These are phyloP conservation scores for Leishmania lainsoni DNA, from an alignment of 208 protist genomes.

Conservation along the genomic window DNA sequence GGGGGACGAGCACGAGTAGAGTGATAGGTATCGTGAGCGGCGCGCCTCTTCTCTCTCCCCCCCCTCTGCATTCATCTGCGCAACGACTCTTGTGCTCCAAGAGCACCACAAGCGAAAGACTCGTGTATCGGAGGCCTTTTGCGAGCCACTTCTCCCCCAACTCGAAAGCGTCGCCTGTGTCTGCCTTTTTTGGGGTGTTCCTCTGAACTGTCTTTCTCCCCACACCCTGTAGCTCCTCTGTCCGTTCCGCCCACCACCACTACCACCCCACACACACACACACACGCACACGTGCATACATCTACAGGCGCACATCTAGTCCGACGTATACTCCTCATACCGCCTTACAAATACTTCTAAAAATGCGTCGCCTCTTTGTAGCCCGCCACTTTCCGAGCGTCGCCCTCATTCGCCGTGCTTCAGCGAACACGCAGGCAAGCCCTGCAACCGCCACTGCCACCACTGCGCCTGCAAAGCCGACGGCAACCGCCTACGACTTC, in stretches of 20 bases:
- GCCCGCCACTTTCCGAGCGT: slow-evolving; percentile 18
- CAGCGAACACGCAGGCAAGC: slow-evolving; percentile 8
- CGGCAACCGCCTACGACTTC: slow-evolving; percentile 52
- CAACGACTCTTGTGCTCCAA: not conserved
- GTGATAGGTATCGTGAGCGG: not conserved
- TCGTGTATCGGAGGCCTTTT: not conserved
- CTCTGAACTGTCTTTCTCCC: not conserved
- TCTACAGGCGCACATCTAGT: not conserved
- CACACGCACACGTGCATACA: not conserved
- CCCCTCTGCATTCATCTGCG: not conserved
- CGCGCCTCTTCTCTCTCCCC: not conserved
- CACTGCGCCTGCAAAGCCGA: slow-evolving; percentile 19
- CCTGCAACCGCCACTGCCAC: not conserved
- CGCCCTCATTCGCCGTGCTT: slow-evolving; percentile 1
- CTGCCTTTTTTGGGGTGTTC: not conserved
- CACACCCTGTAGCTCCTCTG: not conserved
- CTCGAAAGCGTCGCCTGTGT: too few species aligned
- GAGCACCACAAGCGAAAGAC: not conserved
- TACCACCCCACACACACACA: not conserved
- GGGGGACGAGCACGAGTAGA: not conserved
- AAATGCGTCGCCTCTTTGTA: slow-evolving; percentile 48
- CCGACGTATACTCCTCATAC: not conserved
- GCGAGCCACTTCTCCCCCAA: not conserved
- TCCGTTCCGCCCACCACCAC: not conserved
- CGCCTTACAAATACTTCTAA: not conserved